Base-by-base conservation (phyloP, 2,329 filamentous ascomycete species). In the Neonectria hederae region DNA sequence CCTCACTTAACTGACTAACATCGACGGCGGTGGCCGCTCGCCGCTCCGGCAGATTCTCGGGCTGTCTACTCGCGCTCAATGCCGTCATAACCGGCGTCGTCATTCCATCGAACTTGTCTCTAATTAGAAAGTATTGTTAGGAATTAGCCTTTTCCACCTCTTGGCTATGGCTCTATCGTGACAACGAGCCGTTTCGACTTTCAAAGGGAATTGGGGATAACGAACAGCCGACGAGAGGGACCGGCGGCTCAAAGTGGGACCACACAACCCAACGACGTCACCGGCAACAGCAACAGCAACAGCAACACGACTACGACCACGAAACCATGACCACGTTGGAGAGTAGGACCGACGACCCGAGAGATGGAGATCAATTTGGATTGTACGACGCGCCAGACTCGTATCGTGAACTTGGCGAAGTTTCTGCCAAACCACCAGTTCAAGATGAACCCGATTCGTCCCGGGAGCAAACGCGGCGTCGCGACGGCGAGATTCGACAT, bases 21-120 rank as follows among this genome's bases (percentile, higher is more conserved):
- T 17, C 35, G 35, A 21, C 53, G 32, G 8, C 26, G 54, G 43
- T 26, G 43, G 56, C 45, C 58, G 53, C 46, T 54, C 57, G 63
- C 58, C 65, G 54, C 55, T 22, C 38, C 66, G 70, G 65, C 58
- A 65, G 65, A 63, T 53, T 51, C 38, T 65, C 64, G 72, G 69
- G 52, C 57, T 43, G 40, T 66, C 61, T 24, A 43, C 42, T 58
- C 49, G 51, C 19, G 14, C n/a, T 30, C 45, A 55, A 65, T 72
- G 72, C 72, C 72, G 72, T 69, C 70, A 73, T 72, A 74, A 35
- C 70, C 72, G 69, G 40, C 43, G 42, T 42, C 48, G 21, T 54
- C 60, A 65, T 62, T 48, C 45, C 54, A 63, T 56, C 63, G 48
- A 54, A 54, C 42, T 40, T 19, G n/a, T 22, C 30, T 17, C 17